These are phyloP conservation scores for Fusarium oxysporum DNA, from an alignment of 2,329 filamentous ascomycete species.

Conservation along the genomic window DNA sequence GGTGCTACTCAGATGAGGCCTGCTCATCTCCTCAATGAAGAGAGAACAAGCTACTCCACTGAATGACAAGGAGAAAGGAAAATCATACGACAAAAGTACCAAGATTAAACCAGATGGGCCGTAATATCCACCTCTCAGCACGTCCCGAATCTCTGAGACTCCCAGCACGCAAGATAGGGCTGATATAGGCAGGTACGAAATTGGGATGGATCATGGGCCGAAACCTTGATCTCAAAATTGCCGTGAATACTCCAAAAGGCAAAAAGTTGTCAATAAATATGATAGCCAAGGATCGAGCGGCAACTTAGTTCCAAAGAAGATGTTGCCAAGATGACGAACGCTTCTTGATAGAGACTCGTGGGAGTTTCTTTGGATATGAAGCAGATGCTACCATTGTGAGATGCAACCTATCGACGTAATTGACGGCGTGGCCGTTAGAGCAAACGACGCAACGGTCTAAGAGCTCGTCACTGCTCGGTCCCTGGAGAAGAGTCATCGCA, in stretches of 20 bases:
- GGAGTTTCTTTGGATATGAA: neutral
- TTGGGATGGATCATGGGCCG: neutral
- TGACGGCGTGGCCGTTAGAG: neutral
- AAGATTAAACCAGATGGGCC: neutral
- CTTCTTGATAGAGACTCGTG: neutral
- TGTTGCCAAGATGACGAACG: neutral
- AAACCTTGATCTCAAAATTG: neutral
- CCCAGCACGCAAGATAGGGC: neutral
- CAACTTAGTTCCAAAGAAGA: neutral
- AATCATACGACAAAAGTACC: neutral
- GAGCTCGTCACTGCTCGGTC: neutral
- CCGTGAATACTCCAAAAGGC: conserved; percentile 1
- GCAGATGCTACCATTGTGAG: neutral
- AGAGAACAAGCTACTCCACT: neutral
- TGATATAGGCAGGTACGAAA: neutral
- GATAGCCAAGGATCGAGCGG: neutral
- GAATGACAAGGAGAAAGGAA: neutral
- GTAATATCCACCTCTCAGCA: neutral
- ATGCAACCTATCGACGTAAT: neutral
- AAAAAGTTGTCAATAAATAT: neutral
- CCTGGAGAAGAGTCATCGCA: neutral
- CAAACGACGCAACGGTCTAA: neutral
- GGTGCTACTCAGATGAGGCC: neutral
- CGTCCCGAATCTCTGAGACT: neutral
- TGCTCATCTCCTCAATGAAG: neutral